phyloP scores from a whole-genome alignment of 2,329 filamentous ascomycete genomes.

The Chrysosphaeria jannelii region DNA sequence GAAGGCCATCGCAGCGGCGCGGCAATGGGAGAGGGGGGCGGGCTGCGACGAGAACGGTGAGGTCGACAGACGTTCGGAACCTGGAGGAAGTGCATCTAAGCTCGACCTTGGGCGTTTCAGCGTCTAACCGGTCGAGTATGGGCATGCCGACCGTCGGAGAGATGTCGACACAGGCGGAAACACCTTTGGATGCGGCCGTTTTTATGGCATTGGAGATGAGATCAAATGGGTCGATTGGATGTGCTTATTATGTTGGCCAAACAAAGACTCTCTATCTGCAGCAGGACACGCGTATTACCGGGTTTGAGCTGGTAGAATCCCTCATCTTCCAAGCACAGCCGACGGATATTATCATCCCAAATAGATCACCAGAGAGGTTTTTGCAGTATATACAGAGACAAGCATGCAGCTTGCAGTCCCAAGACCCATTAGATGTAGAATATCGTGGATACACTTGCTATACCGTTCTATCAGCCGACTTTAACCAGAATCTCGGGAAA shows the following conservation, averaged over 20 bases:
- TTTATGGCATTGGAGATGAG: constrained; percentile 57
- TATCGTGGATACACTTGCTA: constrained; percentile 21
- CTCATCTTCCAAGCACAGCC: constrained; percentile 23
- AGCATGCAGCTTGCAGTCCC: background rate
- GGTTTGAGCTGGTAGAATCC: constrained; percentile 36
- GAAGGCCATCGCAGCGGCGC: too few species aligned
- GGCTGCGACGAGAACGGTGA: too few species aligned
- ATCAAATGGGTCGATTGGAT: constrained; percentile 43
- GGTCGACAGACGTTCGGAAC: too few species aligned
- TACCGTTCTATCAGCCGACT: constrained; percentile 39
- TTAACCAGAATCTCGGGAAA: constrained; percentile 33
- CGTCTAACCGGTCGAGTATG: too few species aligned
- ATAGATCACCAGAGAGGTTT: constrained; percentile 15
- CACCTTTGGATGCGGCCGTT: too few species aligned
- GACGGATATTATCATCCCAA: constrained; percentile 21
- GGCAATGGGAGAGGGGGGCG: too few species aligned
- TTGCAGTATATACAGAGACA: too few species aligned
- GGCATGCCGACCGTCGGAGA: too few species aligned
- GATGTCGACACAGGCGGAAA: too few species aligned
- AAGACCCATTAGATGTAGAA: background rate
- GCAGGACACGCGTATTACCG: constrained; percentile 41
- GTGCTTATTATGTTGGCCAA: constrained; percentile 47
- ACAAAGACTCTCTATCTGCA: constrained; percentile 45
- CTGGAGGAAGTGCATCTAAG: too few species aligned
- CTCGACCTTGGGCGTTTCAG: too few species aligned